phyloP scores from a whole-genome alignment of 495 filamentous ascomycete species.

The Penicillium nucicola region DNA sequence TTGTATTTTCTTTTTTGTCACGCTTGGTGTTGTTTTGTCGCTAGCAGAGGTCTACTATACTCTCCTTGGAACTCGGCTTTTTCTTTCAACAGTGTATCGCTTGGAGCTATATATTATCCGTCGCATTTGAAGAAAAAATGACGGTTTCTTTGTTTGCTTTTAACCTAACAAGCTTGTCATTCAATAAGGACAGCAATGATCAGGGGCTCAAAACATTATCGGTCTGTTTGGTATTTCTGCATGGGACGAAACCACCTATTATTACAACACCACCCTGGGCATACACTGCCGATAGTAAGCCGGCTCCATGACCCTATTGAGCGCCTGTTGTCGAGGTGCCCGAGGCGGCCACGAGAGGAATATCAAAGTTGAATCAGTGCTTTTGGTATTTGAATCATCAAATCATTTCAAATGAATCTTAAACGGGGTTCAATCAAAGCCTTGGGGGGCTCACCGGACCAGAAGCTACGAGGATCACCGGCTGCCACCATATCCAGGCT shows the following conservation, averaged over 20 bases:
- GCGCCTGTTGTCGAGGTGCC: background rate
- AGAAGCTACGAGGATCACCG: slow-evolving; percentile 26
- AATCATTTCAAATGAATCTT: background rate
- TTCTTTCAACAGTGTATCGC: background rate
- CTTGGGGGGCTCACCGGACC: background rate
- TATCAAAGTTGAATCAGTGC: background rate
- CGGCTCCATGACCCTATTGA: background rate
- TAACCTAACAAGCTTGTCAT: background rate
- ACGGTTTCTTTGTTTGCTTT: background rate
- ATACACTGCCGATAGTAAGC: background rate
- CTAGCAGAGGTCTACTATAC: background rate
- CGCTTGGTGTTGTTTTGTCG: background rate
- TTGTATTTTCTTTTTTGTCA: background rate
- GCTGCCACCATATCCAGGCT: slow-evolving; percentile 41
- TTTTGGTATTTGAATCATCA: slow-evolving; percentile 5
- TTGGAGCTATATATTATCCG: background rate
- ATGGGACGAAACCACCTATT: background rate
- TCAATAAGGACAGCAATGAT: too few relatives aligned
- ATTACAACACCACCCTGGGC: slow-evolving; percentile 5
- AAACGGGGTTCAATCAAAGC: background rate
- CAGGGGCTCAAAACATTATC: background rate
- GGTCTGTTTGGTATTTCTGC: background rate
- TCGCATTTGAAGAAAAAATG: background rate
- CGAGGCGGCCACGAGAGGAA: background rate
- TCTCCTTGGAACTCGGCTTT: background rate